phyloP scores from a whole-genome alignment of 2,329 filamentous ascomycete species.

The Clarireedia paspali region DNA sequence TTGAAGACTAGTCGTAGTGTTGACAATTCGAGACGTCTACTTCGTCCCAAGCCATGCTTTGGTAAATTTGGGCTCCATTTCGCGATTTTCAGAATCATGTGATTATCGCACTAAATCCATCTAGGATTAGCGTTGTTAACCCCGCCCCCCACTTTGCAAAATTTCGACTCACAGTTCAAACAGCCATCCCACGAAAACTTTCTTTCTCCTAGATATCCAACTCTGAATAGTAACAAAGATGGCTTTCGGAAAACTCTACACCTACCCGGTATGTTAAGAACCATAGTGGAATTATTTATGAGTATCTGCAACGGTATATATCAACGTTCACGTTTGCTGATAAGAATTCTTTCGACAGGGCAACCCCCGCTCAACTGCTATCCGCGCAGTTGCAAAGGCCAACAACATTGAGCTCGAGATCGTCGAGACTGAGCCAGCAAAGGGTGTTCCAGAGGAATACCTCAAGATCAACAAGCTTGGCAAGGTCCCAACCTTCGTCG shows the following conservation, averaged over 20 bases:
- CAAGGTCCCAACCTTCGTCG: constrained; percentile 90
- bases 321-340: neutral
- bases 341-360: constrained; percentile 44
- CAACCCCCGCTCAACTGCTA: constrained; percentile 83
- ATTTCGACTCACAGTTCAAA: constrained; percentile 7
- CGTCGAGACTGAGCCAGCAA: constrained; percentile 60
- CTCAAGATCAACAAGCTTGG: constrained; percentile 77
- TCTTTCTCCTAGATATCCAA: constrained; percentile 6
- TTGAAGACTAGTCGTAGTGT: constrained; percentile 12
- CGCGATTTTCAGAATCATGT: constrained; percentile 8
- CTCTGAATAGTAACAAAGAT: constrained; percentile 36
- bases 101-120: neutral
- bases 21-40: neutral
- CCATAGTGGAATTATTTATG: neutral
- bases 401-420: constrained; percentile 90
- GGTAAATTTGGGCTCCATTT: neutral
- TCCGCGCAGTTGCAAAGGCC: constrained; percentile 92
- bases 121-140: neutral
- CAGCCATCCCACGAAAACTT: constrained; percentile 7
- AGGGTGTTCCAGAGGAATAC: constrained; percentile 67
- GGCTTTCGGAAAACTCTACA: constrained; percentile 99
- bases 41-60: neutral
- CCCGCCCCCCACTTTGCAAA: constrained; percentile 8
- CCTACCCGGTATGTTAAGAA: constrained; percentile 55
- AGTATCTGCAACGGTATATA: neutral